Evolutionary conservation across 371 early-diverging fungal genomes (phyloP).

Genomic region (Sporodiniella umbellata): DNA sequence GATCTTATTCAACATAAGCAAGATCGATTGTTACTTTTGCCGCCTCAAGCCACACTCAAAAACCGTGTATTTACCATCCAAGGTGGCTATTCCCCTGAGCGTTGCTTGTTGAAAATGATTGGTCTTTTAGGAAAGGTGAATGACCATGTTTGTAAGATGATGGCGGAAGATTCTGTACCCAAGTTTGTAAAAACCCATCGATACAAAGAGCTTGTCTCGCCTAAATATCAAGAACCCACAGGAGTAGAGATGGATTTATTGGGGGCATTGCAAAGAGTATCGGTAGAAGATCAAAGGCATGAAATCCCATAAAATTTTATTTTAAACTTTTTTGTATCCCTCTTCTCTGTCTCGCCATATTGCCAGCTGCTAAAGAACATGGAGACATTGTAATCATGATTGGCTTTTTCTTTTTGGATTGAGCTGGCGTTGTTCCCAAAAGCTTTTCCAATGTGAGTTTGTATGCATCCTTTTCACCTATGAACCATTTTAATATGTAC

Average conservation of each 20-base stretch:
- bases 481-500: not conserved
- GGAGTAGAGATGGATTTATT: not conserved
- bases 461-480: not conserved
- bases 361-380: conserved; percentile 19
- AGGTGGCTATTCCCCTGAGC: conserved; percentile 10
- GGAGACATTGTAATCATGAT: conserved; percentile 16
- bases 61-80: conserved; percentile 5
- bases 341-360: conserved; percentile 15
- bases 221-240: not conserved
- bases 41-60: conserved; percentile 6
- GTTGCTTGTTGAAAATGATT: conserved; percentile 24
- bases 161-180: conserved; percentile 77
- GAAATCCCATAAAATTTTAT: not conserved
- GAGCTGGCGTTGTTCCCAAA: not conserved
- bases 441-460: not conserved
- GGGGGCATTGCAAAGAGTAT: not conserved
- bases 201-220: conserved; percentile 40
- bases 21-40: conserved; percentile 5
- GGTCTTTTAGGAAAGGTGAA: conserved; percentile 58
- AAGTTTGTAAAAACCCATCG: conserved; percentile 67
- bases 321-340: not conserved
- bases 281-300: conserved; percentile 1
- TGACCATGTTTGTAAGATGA: conserved; percentile 68
- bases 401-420: conserved; percentile 6
- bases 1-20: not conserved